Conservation (phyloP, 257 asterid genomes). For the Ligustrum vulgare region DNA sequence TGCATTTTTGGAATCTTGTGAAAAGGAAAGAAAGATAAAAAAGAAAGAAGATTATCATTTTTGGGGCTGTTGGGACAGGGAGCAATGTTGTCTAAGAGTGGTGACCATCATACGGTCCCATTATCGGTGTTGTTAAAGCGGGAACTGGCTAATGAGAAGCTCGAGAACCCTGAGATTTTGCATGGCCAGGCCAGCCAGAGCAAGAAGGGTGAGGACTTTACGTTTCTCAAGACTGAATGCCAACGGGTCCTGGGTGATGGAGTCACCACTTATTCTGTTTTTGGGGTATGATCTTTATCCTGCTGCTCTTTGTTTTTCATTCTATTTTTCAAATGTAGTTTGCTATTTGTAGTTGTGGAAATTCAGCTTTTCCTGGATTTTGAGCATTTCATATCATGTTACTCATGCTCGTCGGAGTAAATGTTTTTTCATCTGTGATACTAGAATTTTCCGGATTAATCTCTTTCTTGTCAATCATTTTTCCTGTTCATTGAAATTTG, state of each 20-base stretch:
- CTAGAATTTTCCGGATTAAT: neutral
- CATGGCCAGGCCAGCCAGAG: constrained; percentile 90
- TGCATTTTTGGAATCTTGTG: constrained; percentile 26
- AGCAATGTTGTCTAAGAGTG: constrained; percentile 73
- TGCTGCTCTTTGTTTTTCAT: neutral
- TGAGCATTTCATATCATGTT: constrained; percentile 16
- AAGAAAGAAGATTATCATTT: constrained; percentile 18
- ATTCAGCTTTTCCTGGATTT: constrained; percentile 20
- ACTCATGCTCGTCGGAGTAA: neutral
- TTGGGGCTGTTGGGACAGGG: constrained; percentile 22
- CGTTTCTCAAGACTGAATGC: constrained; percentile 82
- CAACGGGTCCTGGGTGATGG: constrained; percentile 87
- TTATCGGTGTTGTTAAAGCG: constrained; percentile 89
- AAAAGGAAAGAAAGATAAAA: constrained; percentile 8
- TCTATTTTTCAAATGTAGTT: neutral
- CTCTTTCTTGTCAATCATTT: neutral
- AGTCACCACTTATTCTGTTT: constrained; percentile 83
- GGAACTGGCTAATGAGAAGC: constrained; percentile 92
- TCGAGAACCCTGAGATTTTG: constrained; percentile 73
- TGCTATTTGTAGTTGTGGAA: constrained; percentile 7
- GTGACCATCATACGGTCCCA: constrained; percentile 88
- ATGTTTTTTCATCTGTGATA: neutral
- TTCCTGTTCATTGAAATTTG: neutral
- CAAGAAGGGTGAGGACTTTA: constrained; percentile 97
- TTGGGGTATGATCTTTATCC: constrained; percentile 50